phyloP scores from a whole-genome alignment of 2,329 filamentous ascomycete species.

The Fusarium illudens region DNA sequence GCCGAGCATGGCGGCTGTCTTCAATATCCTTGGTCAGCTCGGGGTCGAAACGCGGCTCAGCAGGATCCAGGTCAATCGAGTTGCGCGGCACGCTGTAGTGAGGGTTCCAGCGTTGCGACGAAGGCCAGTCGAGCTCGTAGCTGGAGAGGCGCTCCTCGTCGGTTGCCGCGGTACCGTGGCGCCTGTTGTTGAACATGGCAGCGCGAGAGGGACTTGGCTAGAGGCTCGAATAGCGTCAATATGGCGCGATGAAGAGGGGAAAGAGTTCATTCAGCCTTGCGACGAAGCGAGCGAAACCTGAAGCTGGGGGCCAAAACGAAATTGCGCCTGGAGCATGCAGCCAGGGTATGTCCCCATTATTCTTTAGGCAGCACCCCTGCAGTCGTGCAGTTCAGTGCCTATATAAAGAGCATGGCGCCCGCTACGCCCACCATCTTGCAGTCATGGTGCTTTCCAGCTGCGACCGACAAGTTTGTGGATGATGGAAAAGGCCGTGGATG shows the following conservation, averaged over 20 bases:
- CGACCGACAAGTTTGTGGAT: background rate
- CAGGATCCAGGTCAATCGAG: conserved; percentile 14
- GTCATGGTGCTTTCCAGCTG: background rate
- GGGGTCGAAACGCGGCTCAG: background rate
- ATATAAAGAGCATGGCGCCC: background rate
- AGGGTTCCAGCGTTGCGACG: conserved; percentile 41
- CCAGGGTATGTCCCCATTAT: background rate
- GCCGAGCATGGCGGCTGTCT: background rate
- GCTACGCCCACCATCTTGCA: background rate
- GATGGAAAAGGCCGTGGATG: background rate
- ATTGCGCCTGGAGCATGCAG: background rate
- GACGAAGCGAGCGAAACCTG: background rate
- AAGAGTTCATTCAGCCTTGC: background rate
- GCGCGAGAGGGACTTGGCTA: background rate
- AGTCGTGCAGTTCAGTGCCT: background rate
- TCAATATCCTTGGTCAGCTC: conserved; percentile 1
- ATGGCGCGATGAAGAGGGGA: background rate
- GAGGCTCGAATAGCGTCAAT: background rate
- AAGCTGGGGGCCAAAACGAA: conserved; percentile 1
- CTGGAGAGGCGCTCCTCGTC: conserved; percentile 18
- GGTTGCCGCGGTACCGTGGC: background rate
- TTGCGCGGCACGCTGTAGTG: conserved; percentile 37
- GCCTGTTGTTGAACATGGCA: conserved; percentile 23
- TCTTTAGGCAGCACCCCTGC: background rate
- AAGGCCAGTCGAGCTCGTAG: conserved; percentile 33